Conservation (phyloP, 2,329 filamentous ascomycete genomes). For the Saccharata proteae region DNA sequence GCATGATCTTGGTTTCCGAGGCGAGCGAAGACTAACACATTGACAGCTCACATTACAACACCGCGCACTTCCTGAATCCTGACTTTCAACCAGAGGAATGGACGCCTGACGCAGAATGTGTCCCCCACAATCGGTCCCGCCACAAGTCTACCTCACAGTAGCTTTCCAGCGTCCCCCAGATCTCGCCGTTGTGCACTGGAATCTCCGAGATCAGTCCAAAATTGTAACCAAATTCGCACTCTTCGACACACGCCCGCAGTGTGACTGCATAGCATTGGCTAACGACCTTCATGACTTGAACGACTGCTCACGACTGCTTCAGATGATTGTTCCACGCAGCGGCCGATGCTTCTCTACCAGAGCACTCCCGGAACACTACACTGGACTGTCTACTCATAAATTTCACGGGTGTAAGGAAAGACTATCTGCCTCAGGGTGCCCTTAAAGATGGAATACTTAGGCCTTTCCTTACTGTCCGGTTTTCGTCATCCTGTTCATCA, state of each 20-base stretch:
- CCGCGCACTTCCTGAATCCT: slow-evolving; percentile 39
- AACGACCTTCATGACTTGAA: slow-evolving; percentile 8
- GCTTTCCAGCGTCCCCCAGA: neutral
- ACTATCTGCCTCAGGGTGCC: slow-evolving; percentile 10
- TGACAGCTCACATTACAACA: slow-evolving; percentile 38
- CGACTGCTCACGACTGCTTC: too few species aligned
- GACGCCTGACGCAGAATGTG: slow-evolving; percentile 36
- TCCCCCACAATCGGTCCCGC: slow-evolving; percentile 21
- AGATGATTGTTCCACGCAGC: too few species aligned
- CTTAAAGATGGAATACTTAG: slow-evolving; percentile 8
- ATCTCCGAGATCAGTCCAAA: too few species aligned
- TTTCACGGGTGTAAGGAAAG: too few species aligned
- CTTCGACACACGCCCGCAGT: neutral
- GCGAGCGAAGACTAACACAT: slow-evolving; percentile 10
- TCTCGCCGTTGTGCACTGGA: neutral
- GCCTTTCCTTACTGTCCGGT: slow-evolving; percentile 6
- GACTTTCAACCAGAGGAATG: slow-evolving; percentile 43
- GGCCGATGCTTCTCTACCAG: too few species aligned
- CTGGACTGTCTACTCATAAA: too few species aligned
- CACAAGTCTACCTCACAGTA: slow-evolving; percentile 20
- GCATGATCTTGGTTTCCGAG: neutral
- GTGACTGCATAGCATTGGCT: slow-evolving; percentile 7
- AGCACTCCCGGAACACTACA: too few species aligned
- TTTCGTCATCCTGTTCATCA: too few species aligned
- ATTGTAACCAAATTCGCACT: neutral